Conservation (phyloP, 169 alveolate species). For the Eimeria falciformis region DNA sequence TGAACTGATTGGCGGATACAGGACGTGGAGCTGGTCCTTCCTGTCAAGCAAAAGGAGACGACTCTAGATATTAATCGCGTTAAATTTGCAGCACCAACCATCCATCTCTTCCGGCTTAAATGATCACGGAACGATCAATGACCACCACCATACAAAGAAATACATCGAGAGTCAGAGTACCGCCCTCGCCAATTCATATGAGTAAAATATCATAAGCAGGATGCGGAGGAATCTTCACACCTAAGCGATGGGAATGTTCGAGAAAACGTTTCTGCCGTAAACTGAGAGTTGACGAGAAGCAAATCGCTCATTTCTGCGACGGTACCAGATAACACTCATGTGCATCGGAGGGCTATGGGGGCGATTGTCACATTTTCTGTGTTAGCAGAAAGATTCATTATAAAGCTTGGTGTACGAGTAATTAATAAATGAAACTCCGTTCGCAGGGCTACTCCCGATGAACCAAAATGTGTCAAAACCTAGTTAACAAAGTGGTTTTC, state of each 20-base stretch:
- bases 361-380: not conserved
- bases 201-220: not conserved
- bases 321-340: slow-evolving; percentile 55
- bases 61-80: no score
- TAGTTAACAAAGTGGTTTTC: not conserved
- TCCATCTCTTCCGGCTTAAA: no score
- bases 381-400: not conserved
- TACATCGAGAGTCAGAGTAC: no score
- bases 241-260: slow-evolving; percentile 82
- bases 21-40: slow-evolving; percentile 19
- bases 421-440: not conserved
- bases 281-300: slow-evolving; percentile 86
- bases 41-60: not conserved
- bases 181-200: no score
- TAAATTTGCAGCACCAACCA: no score
- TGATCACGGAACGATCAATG: no score
- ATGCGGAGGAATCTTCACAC: slow-evolving; percentile 19
- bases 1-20: slow-evolving; percentile 49
- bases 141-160: no score
- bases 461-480: not conserved
- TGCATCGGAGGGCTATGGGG: no score
- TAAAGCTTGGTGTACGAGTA: not conserved
- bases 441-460: not conserved
- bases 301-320: slow-evolving; percentile 78
- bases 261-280: slow-evolving; percentile 83